Base-by-base conservation (phyloP, 2,329 filamentous ascomycete species). In the Aureobasidium musti region DNA sequence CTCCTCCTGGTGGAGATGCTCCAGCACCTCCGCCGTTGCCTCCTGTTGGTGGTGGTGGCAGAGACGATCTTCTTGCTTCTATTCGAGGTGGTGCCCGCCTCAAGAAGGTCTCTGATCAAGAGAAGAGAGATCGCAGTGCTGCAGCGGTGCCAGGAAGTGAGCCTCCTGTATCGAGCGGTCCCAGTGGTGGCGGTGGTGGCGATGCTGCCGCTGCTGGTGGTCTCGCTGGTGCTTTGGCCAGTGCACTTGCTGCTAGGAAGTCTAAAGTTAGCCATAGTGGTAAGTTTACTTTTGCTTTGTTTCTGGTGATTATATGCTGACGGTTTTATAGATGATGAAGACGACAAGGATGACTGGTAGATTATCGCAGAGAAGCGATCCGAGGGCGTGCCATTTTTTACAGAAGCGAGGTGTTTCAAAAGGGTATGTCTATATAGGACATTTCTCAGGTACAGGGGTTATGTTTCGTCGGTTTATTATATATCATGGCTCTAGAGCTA, bases 191-290 rank as follows among this genome's bases (percentile, higher is more conserved):
- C 66, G 80, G 78, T 52, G 80, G 73, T 39, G 80, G 87, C 66
- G 74, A 69, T 52, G 74, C 72, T 56, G 89, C 87, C 50, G 86
- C 70, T 47, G 70, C 72, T 50, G 74, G 76, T 56, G 76, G 76
- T 17, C 68, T 83, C 71, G 82, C 81, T 66, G 80, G 79, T 14
- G 81, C 81, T 53, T 75, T 97, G 84, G 91, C 92, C 26, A 91
- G 90, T 80, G 93, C 92, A 56, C 80, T 97, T 72, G 91, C 91
- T 68, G 89, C 87, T 80, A 85, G 94, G 77, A 97, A 97, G 82
- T 87, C 92, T 78, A 97, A 96, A 83, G 94, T 97, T 76, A 91
- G 91, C 80, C 89, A 91, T 77, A 96, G 91, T 83, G 94, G 94
- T 97, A 87, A 87, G 91, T 89, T 61, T 21, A 8, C 73, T 73